Base-by-base conservation (phyloP, 306 rosid species). In the Canavalia ensiformis region DNA sequence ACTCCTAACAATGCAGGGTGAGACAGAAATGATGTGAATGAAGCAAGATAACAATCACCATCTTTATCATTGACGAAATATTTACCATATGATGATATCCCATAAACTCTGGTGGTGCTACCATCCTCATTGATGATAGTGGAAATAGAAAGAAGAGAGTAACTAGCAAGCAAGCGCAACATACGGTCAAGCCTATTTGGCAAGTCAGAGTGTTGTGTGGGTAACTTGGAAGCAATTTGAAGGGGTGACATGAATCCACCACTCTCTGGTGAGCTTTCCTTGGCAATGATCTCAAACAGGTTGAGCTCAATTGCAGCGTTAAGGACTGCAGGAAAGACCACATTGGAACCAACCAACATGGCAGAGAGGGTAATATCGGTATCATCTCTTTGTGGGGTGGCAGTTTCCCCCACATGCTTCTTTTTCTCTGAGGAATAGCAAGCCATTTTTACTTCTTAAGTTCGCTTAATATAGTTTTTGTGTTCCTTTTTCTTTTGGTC, bases 301-400 rank as follows among this genome's bases (percentile, higher is more conserved):
- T 75, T 75, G 63, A 84, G 87, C 30, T 79, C 69, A 68, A 84
- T 68, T 39, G 87, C 87, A 11, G 84, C 87, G 2, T 84, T 79
- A 0, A 84, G 84, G 1, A 50, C 87, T 0, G 84, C 84, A 0
- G 78, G 84, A 62, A 79, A 79, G 2, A 84, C 82, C 69, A 74
- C 9, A 5, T 42, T 79, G 37, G 78, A 42, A 28, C 78, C 76
- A 0, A 84, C 70, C 5, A 58, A 66, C 84, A 84, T 79, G n/a
- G 87, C 84, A 1, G 2, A 5, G 18, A 75, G 72, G 13, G 41
- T n/a, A 18, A 11, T 1, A 5, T 72, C 74, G 35, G 9, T 72
- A 35, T 63, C 68, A 1, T 47, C 57, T 10, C 25, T 68, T 63
- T 63, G 9, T 28, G 39, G 4, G 52, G 12, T 59, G 2, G 9